Evolutionary conservation across 1,139 yeast genomes (phyloP).

Genomic region (Zhuliangozyma blackwelliae): DNA sequence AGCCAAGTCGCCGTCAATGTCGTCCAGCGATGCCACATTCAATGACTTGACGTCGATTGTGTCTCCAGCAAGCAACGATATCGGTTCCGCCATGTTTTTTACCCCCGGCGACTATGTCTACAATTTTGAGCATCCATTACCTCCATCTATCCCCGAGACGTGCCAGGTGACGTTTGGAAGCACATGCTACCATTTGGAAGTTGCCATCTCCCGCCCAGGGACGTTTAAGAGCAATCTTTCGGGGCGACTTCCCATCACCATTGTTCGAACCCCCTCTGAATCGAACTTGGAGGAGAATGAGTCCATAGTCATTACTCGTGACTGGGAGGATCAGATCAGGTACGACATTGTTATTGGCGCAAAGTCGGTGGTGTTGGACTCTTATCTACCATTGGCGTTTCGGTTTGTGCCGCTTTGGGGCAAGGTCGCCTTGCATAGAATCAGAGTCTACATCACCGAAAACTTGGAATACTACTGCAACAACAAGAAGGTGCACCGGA

Average conservation of each 20-base stretch:
- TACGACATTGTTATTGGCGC: constrained; percentile 90
- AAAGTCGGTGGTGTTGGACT: constrained; percentile 79
- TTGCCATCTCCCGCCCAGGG: constrained; percentile 68
- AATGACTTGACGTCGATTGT: constrained; percentile 11
- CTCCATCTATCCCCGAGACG: constrained; percentile 78
- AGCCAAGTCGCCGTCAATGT: constrained; percentile 32
- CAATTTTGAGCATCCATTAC: constrained; percentile 86
- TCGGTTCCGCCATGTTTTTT: constrained; percentile 29
- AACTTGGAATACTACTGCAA: constrained; percentile 86
- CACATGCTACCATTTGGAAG: constrained; percentile 67
- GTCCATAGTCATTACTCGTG: constrained; percentile 84
- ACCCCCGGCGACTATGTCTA: constrained; percentile 87
- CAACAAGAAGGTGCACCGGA: constrained; percentile 80
- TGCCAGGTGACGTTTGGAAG: constrained; percentile 76
- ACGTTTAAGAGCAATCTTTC: constrained; percentile 74
- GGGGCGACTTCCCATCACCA: constrained; percentile 59
- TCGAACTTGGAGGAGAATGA: constrained; percentile 83
- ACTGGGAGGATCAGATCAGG: constrained; percentile 89
- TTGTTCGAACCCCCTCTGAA: constrained; percentile 76
- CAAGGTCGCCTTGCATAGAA: constrained; percentile 80
- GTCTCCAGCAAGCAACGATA: constrained; percentile 12
- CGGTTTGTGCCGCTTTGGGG: constrained; percentile 76
- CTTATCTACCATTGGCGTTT: constrained; percentile 79
- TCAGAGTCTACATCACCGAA: constrained; percentile 81
- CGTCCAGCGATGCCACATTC: constrained; percentile 11